phyloP scores from a whole-genome alignment of 176 grass and related monocot genomes.

The Pontederia paniculata region DNA sequence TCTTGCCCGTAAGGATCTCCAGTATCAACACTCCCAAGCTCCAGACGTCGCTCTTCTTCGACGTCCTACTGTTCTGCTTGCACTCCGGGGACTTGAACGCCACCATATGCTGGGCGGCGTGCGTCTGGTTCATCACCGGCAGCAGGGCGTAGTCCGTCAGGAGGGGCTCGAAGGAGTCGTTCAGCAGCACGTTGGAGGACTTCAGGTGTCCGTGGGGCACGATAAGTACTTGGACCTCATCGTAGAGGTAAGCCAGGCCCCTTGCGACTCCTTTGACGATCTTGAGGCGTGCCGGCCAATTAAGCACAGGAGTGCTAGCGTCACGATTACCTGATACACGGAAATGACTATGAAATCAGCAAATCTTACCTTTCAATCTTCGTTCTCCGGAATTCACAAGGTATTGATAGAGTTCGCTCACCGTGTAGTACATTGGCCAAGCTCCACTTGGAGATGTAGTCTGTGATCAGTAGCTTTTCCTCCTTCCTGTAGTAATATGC shows the following conservation, averaged over 20 bases:
- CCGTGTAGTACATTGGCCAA: constrained; percentile 66
- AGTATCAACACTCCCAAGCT: constrained; percentile 65
- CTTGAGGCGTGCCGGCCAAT: constrained; percentile 58
- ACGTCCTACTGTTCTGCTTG: constrained; percentile 45
- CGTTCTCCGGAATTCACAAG: background rate
- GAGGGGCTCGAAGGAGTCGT: constrained; percentile 39
- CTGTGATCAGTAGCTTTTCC: constrained; percentile 68
- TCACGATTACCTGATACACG: constrained; percentile 25
- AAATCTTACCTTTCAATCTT: background rate
- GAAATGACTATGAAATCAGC: background rate
- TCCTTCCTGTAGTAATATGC: constrained; percentile 91
- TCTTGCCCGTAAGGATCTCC: background rate
- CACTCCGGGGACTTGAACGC: constrained; percentile 59
- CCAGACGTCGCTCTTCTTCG: constrained; percentile 93
- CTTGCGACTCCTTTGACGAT: constrained; percentile 82
- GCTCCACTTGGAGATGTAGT: constrained; percentile 67
- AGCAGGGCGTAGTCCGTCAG: constrained; percentile 75
- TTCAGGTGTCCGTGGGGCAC: constrained; percentile 95
- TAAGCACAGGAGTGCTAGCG: constrained; percentile 39
- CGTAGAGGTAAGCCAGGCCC: constrained; percentile 66
- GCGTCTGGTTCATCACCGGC: constrained; percentile 37
- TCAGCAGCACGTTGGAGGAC: constrained; percentile 75
- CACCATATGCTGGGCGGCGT: constrained; percentile 64
- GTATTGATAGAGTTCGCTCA: constrained; percentile 3
- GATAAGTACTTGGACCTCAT: constrained; percentile 62